Evolutionary conservation across 202 grass and related monocot genomes (phyloP), one percentile per base, ranked within the genome.

Genomic region (Setaria italica): DNA sequence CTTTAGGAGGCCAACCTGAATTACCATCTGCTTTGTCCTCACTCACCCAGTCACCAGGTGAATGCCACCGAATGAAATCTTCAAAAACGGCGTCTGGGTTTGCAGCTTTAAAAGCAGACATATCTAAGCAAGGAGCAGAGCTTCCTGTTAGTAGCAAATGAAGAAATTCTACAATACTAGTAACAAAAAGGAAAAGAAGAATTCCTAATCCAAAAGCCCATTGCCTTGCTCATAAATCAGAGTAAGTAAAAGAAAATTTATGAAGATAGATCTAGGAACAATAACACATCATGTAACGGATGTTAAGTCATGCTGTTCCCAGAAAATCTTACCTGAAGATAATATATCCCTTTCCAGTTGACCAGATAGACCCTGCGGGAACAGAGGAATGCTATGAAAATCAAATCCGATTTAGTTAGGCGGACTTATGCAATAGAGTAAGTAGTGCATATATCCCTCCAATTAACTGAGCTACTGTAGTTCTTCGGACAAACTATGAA

Each of bases 61-160:
- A 99, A 94, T 96, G 93, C 97, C 97, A 92, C 77, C 92, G 80
- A 87, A 99, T 99, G 84, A 99, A 99, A 92, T 99, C 97, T 88
- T 99, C 97, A 90, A 99, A 99, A 30, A 91, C 88, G 58, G 90
- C 87, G 74, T 96, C 92, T 84, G 93, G 97, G 37, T 99, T 99
- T 91, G 97, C 92, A 66, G 97, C 97, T 94, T 99, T 99, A 90
- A 99, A 99, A 54, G 97, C 97, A 71, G 97, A 99, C 97, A 99
- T 99, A 84, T 99, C 97, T 99, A 90, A 81, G 39, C 49, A 88
- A 58, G 76, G 59, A 48, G 25, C 1, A 56, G 8, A 73, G 30
- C 19, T 67, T 73, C 20, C 43, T 81, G 49, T 88, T 82, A 91
- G 57, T 85, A 81, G 47, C 39, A 85, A 12, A 4, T 71, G 15